Conservation (phyloP, 1,284 basidiomycete genomes). For the Chalciporus sp. region DNA sequence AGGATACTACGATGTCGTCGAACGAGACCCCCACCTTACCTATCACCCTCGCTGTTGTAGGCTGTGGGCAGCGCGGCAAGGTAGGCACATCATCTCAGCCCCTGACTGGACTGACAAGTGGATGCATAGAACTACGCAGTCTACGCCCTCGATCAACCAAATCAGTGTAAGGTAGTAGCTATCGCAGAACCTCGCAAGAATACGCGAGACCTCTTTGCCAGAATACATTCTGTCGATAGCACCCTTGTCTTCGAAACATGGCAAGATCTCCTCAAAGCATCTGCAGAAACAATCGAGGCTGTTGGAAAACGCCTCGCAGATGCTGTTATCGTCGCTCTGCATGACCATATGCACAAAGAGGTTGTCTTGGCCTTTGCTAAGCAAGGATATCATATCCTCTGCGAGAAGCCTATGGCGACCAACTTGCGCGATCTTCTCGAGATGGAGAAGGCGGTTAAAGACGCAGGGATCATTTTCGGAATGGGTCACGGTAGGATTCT, state of each 20-base stretch:
- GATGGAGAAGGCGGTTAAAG: slow-evolving; percentile 73
- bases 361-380: slow-evolving; percentile 73
- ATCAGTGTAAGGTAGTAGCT: slow-evolving; percentile 73
- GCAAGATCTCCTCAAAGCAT: slow-evolving; percentile 69
- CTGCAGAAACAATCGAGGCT: slow-evolving; percentile 61
- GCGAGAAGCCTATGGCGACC: slow-evolving; percentile 91
- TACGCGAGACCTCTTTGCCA: slow-evolving; percentile 60
- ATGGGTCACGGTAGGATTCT: slow-evolving; percentile 73
- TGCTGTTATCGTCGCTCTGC: slow-evolving; percentile 76
- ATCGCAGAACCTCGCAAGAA: slow-evolving; percentile 80
- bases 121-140: slow-evolving; percentile 61
- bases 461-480: slow-evolving; percentile 75
- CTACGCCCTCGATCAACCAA: slow-evolving; percentile 64
- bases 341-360: slow-evolving; percentile 76
- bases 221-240: slow-evolving; percentile 57
- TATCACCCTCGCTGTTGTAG: slow-evolving; percentile 61
- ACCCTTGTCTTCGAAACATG: slow-evolving; percentile 74
- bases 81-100: slow-evolving; percentile 38
- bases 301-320: slow-evolving; percentile 74
- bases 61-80: slow-evolving; percentile 81
- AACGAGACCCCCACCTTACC: slow-evolving; percentile 28
- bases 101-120: neutral
- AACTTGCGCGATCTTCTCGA: slow-evolving; percentile 68
- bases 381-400: slow-evolving; percentile 85
- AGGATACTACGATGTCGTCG: slow-evolving; percentile 18